Percentiles rank a stretch among this genome's conserved stretches.
Evolutionary conservation across 2,329 filamentous ascomycete species (phyloP).

Genomic region (Neospermospora avenae): DNA sequence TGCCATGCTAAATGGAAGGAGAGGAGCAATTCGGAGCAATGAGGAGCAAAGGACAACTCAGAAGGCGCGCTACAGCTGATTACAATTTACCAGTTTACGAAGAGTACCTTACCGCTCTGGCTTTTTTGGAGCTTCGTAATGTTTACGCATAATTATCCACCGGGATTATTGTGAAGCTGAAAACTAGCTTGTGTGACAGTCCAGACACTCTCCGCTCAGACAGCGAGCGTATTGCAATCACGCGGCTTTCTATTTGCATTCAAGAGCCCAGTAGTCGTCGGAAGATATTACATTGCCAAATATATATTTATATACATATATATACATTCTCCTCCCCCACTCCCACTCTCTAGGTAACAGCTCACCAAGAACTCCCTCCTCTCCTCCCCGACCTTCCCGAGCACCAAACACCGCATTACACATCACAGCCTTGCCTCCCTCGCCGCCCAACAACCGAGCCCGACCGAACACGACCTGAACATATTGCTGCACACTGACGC

Average conservation of each 20-base stretch:
- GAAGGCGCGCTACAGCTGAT: neutral
- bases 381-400: neutral
- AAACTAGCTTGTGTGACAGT: no score
- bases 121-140: neutral
- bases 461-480: neutral
- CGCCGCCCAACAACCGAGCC: neutral
- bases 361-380: neutral
- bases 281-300: neutral
- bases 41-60: neutral
- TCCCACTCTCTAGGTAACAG: neutral
- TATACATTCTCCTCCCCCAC: neutral
- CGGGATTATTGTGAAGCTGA: no score
- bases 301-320: neutral
- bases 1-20: no score
- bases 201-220: no score
- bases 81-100: neutral
- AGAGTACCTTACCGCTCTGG: neutral
- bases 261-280: no score
- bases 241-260: no score
- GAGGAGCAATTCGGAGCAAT: no score
- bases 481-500: neutral
- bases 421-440: neutral
- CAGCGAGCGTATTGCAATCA: no score
- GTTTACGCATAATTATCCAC: no score
- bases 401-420: neutral